Conservation (phyloP, 257 asterid genomes). For the Schizonepeta tenuifolia region DNA sequence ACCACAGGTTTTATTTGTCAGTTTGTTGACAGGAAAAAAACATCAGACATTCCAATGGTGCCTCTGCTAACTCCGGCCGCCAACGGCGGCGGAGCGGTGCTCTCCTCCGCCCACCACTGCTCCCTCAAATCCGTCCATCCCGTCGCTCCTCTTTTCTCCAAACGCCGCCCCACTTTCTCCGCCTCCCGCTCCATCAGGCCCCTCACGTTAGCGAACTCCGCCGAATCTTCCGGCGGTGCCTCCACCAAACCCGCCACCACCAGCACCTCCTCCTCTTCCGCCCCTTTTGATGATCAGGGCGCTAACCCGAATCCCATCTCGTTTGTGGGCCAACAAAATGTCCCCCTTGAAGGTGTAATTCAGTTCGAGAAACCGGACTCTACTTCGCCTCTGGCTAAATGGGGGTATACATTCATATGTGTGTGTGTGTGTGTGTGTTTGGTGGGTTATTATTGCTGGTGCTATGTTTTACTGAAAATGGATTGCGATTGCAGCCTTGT, state of each 20-base stretch:
- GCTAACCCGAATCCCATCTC: constrained; percentile 43
- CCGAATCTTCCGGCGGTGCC: constrained; percentile 45
- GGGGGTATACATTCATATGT: constrained; percentile 52
- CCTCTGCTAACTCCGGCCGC: constrained; percentile 60
- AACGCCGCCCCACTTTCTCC: constrained; percentile 48
- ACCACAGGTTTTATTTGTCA: constrained; percentile 28
- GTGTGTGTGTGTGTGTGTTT: neutral
- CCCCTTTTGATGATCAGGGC: constrained; percentile 35
- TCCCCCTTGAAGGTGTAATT: constrained; percentile 82
- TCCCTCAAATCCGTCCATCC: constrained; percentile 71
- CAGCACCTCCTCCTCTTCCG: constrained; percentile 43
- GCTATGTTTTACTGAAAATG: neutral
- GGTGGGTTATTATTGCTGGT: neutral
- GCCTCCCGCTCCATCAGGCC: constrained; percentile 47
- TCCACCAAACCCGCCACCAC: constrained; percentile 39
- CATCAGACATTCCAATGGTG: constrained; percentile 33
- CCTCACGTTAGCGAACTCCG: constrained; percentile 49
- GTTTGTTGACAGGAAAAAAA: neutral
- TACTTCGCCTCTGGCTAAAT: constrained; percentile 53
- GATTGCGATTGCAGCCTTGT: constrained; percentile 59
- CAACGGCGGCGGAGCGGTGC: constrained; percentile 47
- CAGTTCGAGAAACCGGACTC: constrained; percentile 74
- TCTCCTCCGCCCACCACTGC: constrained; percentile 59
- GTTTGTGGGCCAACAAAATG: constrained; percentile 56
- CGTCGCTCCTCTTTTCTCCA: constrained; percentile 64